Evolutionary conservation across 164 flowering plant species (phyloP).

Genomic region (Taxillus chinensis): DNA sequence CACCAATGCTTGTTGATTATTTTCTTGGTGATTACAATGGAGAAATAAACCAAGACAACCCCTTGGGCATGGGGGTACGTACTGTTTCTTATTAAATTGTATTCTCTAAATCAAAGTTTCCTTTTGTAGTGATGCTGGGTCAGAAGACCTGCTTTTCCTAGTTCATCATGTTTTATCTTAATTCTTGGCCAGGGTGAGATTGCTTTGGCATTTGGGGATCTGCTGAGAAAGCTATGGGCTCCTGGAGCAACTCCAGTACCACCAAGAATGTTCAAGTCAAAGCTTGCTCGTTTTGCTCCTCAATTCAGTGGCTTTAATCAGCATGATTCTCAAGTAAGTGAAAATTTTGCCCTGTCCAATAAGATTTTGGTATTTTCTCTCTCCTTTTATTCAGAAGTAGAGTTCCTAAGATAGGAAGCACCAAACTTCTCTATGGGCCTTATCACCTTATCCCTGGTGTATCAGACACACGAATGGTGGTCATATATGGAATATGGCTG

Average conservation of each 20-base stretch:
- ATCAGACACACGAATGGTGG: too few species aligned
- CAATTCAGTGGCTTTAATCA: constrained; percentile 88
- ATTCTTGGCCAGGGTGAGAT: constrained; percentile 62
- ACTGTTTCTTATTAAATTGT: not conserved
- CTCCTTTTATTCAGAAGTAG: too few species aligned
- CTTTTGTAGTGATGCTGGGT: not conserved
- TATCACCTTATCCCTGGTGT: too few species aligned
- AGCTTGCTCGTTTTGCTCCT: constrained; percentile 77
- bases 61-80: constrained; percentile 83
- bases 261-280: constrained; percentile 67
- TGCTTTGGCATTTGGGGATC: constrained; percentile 90
- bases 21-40: constrained; percentile 73
- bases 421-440: too few species aligned
- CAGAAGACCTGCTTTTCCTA: not conserved
- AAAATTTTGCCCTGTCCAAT: not conserved
- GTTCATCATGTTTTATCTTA: not conserved
- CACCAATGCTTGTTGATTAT: constrained; percentile 83
- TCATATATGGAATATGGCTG: too few species aligned
- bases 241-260: constrained; percentile 65
- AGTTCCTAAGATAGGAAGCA: too few species aligned
- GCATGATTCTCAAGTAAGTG: constrained; percentile 90
- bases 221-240: constrained; percentile 73
- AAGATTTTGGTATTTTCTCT: too few species aligned
- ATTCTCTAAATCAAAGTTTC: not conserved
- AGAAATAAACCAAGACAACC: constrained; percentile 77